Percentiles rank a stretch among this genome's conserved stretches.
phyloP scores from a whole-genome alignment of 805 yeast species.

The Ogataea saltuana region DNA sequence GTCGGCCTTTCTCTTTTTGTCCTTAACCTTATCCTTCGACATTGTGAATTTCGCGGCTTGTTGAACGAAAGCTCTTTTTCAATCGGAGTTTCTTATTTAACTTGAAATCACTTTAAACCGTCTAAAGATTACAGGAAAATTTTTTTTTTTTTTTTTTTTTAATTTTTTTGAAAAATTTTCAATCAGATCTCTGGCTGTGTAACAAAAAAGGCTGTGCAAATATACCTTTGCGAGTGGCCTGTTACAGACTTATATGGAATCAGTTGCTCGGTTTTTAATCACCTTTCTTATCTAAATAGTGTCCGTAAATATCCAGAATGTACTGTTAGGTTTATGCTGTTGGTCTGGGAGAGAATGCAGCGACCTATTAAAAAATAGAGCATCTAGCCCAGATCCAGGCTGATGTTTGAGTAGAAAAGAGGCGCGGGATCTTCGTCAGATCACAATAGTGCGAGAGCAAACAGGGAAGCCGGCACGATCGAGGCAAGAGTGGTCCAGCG shows the following conservation, averaged over 20 bases:
- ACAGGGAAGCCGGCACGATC: conserved; percentile 13
- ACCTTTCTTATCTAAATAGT: not conserved
- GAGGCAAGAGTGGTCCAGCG: conserved; percentile 6
- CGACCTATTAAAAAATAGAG: conserved; percentile 3
- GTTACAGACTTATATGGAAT: too few species aligned
- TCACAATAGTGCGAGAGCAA: conserved; percentile 15
- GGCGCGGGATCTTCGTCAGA: not conserved
- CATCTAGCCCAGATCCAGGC: too few species aligned
- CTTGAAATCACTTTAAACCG: conserved; percentile 6
- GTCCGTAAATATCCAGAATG: conserved; percentile 2
- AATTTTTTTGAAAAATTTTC: not conserved
- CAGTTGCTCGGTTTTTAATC: not conserved
- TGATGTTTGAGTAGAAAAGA: not conserved
- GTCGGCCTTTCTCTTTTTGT: conserved; percentile 30
- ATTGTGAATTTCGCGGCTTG: conserved; percentile 22
- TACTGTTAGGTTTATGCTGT: too few species aligned
- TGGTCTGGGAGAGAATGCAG: conserved; percentile 1
- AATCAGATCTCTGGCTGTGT: conserved; percentile 1
- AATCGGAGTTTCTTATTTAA: not conserved
- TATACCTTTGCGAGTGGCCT: too few species aligned
- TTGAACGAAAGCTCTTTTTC: conserved; percentile 4
- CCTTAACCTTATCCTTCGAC: conserved; percentile 30
- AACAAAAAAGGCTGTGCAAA: too few species aligned
- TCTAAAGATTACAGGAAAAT: not conserved
- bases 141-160: conserved; percentile 1